phyloP scores from a whole-genome alignment of 441 rosid species.

The Croton setiger region DNA sequence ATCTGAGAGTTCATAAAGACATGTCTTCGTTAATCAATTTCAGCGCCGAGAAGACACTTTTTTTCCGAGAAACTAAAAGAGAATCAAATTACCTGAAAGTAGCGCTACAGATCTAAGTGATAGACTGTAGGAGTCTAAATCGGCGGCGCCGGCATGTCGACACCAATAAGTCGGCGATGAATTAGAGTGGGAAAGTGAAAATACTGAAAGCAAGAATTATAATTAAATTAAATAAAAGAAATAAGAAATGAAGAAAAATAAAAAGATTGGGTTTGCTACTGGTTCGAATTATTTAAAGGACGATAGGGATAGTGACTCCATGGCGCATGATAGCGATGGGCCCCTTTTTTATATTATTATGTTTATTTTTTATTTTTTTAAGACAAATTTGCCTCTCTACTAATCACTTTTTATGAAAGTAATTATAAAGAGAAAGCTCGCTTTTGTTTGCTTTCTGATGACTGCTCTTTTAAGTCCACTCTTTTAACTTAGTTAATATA shows the following conservation, averaged over 20 bases:
- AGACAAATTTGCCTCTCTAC: background rate
- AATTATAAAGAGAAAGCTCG: constrained; percentile 16
- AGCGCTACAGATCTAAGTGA: constrained; percentile 34
- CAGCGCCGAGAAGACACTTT: background rate
- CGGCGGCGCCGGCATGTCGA: constrained; percentile 42
- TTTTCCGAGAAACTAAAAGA: constrained; percentile 20
- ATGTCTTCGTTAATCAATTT: no score
- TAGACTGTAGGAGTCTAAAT: constrained; percentile 22
- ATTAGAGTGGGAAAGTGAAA: constrained; percentile 15
- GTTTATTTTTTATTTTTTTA: background rate
- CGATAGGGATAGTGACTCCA: constrained; percentile 33
- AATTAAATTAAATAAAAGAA: background rate
- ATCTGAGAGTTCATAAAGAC: background rate
- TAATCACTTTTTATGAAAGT: constrained; percentile 3
- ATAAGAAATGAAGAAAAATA: background rate
- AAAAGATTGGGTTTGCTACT: background rate
- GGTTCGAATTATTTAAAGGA: constrained; percentile 36
- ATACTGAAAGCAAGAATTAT: background rate
- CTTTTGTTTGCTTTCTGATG: constrained; percentile 25
- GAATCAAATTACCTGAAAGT: constrained; percentile 31
- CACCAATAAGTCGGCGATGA: constrained; percentile 37
- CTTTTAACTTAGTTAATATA: constrained; percentile 1
- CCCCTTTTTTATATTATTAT: constrained; percentile 1
- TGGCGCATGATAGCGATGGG: constrained; percentile 36
- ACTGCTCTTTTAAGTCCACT: background rate